Base-by-base conservation (phyloP, 139 green algal species). In the Bryopsis sp. region DNA sequence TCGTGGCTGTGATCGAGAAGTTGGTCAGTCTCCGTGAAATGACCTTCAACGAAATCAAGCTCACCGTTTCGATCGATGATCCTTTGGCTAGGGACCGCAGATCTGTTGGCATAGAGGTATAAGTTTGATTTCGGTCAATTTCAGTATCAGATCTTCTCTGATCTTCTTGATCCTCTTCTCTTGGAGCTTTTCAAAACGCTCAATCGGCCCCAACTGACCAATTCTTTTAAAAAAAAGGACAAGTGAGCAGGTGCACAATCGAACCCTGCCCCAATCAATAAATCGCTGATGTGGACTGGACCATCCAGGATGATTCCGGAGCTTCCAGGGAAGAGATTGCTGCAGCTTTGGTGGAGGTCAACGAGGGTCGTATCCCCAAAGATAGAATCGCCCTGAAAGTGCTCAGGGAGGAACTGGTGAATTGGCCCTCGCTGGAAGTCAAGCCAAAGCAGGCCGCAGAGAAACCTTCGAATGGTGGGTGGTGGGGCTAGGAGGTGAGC, bases 311-410 rank as follows among this genome's bases (percentile, higher is more conserved):
- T 60, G 78, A 81, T 54, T 78, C 78, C 15, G 90, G 88, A 29
- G 85, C 91, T 7, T 90, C 82, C 0, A 76, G 90, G 7, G 90
- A 95, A 61, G 89, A 96, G 79, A 92, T 96, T 79, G 86, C 88
- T 3, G 74, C 70, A 8, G 89, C 86, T 34, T 79, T 95, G 76
- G 28, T 81, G 47, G 86, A 91, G 34, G 84, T 96, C 11, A 78
- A 80, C 2, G 86, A 89, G 63, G 90, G 90, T 0, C 67, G 76
- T 24, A 64, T 96, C 36, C 90, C 90, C 2, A 82, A 80, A 22
- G 90, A 96, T 74, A 71, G 88, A 28, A 89, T 95, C 31, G 90
- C 88, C 11, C 86, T 96, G 68, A 72, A 77, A 28, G 85, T 87
- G 77, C 72, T 96, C 70, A 62, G 82, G 22, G 79, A 84, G n/a